Base-by-base conservation (phyloP, 2,329 filamentous ascomycete species). In the Gaeumannomyces tritici region DNA sequence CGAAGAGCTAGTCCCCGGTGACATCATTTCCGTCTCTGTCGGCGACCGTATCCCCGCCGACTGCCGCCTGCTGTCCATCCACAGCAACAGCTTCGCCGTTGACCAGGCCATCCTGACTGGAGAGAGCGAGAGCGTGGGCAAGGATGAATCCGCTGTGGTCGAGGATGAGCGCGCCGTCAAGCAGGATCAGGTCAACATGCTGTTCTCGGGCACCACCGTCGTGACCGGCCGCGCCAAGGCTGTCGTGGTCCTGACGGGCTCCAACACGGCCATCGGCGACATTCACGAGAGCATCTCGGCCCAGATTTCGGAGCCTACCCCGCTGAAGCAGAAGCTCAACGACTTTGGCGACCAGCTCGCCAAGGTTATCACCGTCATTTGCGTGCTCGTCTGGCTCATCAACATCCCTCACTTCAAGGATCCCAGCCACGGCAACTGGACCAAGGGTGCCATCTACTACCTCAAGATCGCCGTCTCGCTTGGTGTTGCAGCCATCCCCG, bases 401-500 rank as follows among this genome's bases (percentile, higher is more conserved):
- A 99, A 99, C 79, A 91, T 98, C 68, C 89, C 91, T 71, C 91
- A 99, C 79, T 99, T 99, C 82, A 95, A 86, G 72, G 95, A 99
- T 71, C 91, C 93, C 31, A 89, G 90, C 67, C 93, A 97, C 70
- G 95, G 95, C 70, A 89, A 86, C 75, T 97, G 92, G 88, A 85
- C 91, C 66, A 99, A 98, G 80, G 95, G 95, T 64, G 95, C 95
- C 64, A 98, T 99, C 71, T 99, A 99, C 83, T 99, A 99, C 76
- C 86, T 99, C 70, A 99, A 99, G 83, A 99, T 99, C 73, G 95
- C 95, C 55, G 96, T 99, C 55, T 99, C 95, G 60, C 89, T 99
- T 51, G 96, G 95, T 76, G 95, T 99, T 55, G 95, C 95, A 58
- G 95, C 96, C 67, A 99, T 99, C 71, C 95, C 95, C 0, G 95